Percentiles rank a stretch among this genome's conserved stretches.
Conservation (phyloP, 2,329 filamentous ascomycete genomes). For the Rutstroemia sp. region DNA sequence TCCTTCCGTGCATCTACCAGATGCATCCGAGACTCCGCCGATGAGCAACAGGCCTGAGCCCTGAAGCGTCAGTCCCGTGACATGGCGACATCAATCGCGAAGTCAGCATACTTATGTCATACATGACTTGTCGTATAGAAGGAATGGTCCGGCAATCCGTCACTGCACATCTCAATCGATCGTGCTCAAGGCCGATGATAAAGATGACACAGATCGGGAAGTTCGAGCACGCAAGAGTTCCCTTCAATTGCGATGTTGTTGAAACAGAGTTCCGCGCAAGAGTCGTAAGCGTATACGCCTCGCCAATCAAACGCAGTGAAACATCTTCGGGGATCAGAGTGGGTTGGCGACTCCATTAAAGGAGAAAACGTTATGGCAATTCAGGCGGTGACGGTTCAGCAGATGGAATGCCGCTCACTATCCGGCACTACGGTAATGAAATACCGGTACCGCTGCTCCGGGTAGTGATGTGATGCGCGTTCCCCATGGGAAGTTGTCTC, state of each 20-base stretch:
- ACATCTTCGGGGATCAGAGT: neutral
- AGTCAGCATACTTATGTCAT: neutral
- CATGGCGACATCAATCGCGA: slow-evolving; percentile 5
- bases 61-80: neutral
- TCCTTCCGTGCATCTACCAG: too few relatives aligned
- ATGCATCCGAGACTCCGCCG: neutral
- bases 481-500: neutral
- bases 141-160: neutral
- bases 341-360: neutral
- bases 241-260: slow-evolving; percentile 1
- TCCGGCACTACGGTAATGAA: neutral
- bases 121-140: neutral
- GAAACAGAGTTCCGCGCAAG: neutral
- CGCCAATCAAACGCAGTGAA: neutral
- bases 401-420: neutral
- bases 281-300: neutral
- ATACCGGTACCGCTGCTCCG: too few relatives aligned
- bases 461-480: neutral
- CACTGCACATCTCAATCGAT: neutral
- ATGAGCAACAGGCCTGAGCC: neutral
- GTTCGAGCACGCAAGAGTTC: slow-evolving; percentile 1
- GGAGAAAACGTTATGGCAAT: neutral
- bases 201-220: neutral
- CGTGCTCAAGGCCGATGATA: neutral
- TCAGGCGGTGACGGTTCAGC: neutral